Base-by-base conservation (phyloP, 2,329 filamentous ascomycete genomes). In the Xylaria sp. region DNA sequence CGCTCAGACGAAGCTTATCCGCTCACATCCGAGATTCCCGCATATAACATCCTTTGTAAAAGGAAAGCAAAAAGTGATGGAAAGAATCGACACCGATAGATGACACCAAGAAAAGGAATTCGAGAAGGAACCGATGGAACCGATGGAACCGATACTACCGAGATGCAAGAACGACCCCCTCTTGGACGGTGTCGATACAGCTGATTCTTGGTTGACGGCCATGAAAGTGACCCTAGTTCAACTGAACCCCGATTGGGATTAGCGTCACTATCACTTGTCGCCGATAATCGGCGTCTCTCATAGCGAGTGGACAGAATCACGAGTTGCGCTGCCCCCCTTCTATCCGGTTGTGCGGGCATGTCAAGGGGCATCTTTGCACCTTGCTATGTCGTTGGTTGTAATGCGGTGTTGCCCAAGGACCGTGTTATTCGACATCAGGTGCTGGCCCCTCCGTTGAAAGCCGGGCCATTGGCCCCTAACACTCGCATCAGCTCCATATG, bases 231-330 rank as follows among this genome's bases (percentile, higher is more conserved):
- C 9, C 57, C 57, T 28, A 20, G 52, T 37, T 37, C 61, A 15
- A 41, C 18, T 9, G 7, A 44, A 25, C 28, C 63, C 63, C 23
- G 25, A 54, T 59, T 52, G 9, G 54, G 62, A 0, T 65, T 65
- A 58, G 56, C 39, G 56, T 25, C 20, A 2, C 25, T 20, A 5
- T n/a, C 18, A 13, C 15, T 32, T 32, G 56, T 23, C 23, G 12
- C 62, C 62, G 62, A 65, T 65, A 18, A n/a, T 58, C 62, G 54
- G 62, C 10, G 1, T 46, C n/a, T 34, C 28, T 4, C 10, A 51
- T 32, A 32, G n/a, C 20, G 20, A 58, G 15, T 20, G 23, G 28
- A 10, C 6, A 25, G 13, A 25, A 28, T 51, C 54, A 20, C 34
- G 46, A 58, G 23, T 20, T 34, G 28, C 34, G 62, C n/a, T 18